These are phyloP conservation scores for Penstemon newberryi DNA, from an alignment of 257 asterid genomes.

Conservation along the genomic window DNA sequence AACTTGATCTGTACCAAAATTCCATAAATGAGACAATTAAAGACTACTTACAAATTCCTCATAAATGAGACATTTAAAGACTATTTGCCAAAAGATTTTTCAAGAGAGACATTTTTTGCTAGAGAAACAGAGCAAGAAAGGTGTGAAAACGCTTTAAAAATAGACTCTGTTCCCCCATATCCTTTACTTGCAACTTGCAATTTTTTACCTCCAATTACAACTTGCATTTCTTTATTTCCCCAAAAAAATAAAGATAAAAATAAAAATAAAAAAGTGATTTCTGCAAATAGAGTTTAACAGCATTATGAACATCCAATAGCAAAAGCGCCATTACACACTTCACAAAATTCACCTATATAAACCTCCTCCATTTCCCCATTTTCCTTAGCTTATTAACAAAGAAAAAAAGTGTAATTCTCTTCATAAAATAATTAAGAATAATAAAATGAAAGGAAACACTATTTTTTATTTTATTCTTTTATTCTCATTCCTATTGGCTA, in stretches of 20 bases:
- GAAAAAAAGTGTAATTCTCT: constrained; percentile 5
- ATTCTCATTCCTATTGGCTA: constrained; percentile 7
- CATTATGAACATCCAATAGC: constrained; percentile 35
- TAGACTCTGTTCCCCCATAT: not conserved
- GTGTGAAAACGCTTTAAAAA: not conserved
- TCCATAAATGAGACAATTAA: constrained; percentile 1
- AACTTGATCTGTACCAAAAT: no score
- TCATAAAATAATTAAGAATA: not conserved
- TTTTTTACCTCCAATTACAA: no score
- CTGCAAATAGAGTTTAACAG: constrained; percentile 11
- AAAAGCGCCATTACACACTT: constrained; percentile 21
- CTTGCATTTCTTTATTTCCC: not conserved
- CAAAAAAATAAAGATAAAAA: not conserved
- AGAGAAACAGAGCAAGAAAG: not conserved
- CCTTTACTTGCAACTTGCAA: constrained; percentile 19
- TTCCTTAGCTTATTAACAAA: constrained; percentile 6
- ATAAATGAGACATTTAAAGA: not conserved
- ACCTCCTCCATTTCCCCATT: constrained; percentile 25
- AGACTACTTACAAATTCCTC: not conserved
- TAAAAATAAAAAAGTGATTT: not conserved
- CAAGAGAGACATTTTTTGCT: not conserved
- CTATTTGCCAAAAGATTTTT: not conserved
- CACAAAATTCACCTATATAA: constrained; percentile 26
- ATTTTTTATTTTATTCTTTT: constrained; percentile 26
- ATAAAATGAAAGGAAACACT: constrained; percentile 26